Conservation (phyloP, 1,284 basidiomycete species). For the Trametes polyzona region DNA sequence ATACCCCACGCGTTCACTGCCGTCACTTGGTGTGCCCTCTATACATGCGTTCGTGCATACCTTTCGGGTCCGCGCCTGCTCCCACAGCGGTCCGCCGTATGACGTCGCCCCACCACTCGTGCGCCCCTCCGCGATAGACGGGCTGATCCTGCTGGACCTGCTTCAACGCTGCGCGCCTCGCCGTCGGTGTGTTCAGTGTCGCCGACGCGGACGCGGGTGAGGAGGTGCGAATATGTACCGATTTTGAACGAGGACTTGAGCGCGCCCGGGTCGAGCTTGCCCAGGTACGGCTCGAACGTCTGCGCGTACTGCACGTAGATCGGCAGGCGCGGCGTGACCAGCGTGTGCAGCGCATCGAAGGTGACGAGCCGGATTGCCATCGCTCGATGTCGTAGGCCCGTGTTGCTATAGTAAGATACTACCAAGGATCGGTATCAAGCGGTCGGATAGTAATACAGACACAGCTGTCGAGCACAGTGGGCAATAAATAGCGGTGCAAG, state of each 20-base stretch:
- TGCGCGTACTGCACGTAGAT: slow-evolving; percentile 72
- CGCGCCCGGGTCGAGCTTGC: slow-evolving; percentile 52
- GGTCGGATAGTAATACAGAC: too few species aligned
- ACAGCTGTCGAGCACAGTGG: too few species aligned
- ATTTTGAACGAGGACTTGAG: slow-evolving; percentile 69
- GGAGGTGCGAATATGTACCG: slow-evolving; percentile 42
- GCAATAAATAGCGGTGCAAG: too few species aligned
- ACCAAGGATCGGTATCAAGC: not conserved
- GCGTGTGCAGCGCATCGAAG: slow-evolving; percentile 74
- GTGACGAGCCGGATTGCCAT: slow-evolving; percentile 65
- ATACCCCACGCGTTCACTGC: not conserved
- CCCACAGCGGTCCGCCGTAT: slow-evolving; percentile 71
- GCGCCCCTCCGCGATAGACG: slow-evolving; percentile 51
- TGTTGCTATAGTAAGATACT: not conserved
- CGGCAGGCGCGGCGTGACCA: slow-evolving; percentile 65
- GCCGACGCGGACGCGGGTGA: not conserved
- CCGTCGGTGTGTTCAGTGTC: not conserved
- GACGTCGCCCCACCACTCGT: slow-evolving; percentile 75
- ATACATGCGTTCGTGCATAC: slow-evolving; percentile 39
- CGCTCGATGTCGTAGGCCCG: not conserved
- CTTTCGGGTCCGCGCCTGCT: slow-evolving; percentile 63
- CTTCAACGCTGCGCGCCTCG: slow-evolving; percentile 54
- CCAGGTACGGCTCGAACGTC: slow-evolving; percentile 66
- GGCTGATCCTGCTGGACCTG: slow-evolving; percentile 63
- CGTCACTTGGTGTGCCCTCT: too few species aligned